phyloP scores from a whole-genome alignment of 2,329 filamentous ascomycete species.

The Xylariales sp. region DNA sequence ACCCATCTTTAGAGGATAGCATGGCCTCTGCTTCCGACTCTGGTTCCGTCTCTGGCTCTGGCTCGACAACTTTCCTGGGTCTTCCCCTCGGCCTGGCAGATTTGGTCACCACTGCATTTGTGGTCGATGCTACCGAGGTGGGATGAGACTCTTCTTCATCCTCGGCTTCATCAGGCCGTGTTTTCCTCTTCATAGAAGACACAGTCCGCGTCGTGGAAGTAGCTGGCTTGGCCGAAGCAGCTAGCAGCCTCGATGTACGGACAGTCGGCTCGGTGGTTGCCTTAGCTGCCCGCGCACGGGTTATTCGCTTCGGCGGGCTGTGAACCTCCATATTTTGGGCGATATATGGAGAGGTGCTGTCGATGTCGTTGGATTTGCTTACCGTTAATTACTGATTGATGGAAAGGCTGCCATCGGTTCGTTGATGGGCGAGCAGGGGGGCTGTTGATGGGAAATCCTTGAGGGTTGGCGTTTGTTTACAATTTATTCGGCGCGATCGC shows the following conservation, averaged over 20 bases:
- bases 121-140: constrained; percentile 7
- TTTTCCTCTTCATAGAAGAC: constrained; percentile 45
- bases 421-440: too few relatives aligned
- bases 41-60: constrained; percentile 19
- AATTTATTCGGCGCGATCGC: too few relatives aligned
- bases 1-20: too few relatives aligned
- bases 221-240: constrained; percentile 26
- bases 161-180: constrained; percentile 47
- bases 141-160: constrained; percentile 40
- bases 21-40: constrained; percentile 16
- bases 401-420: too few relatives aligned
- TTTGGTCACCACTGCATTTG: constrained; percentile 25
- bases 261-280: constrained; percentile 27
- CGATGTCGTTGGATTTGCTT: constrained; percentile 1
- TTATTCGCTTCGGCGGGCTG: constrained; percentile 57
- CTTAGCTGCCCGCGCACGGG: constrained; percentile 43
- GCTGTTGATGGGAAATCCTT: too few relatives aligned
- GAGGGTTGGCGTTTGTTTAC: too few relatives aligned
- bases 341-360: neutral
- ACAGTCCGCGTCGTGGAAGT: constrained; percentile 18
- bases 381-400: constrained; percentile 7
- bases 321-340: constrained; percentile 41
- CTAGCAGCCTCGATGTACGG: constrained; percentile 37
- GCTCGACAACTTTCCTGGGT: constrained; percentile 35
- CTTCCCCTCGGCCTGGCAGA: constrained; percentile 40